A percentile compares a stretch with the other conserved stretches of the same genome.
Evolutionary conservation across 805 yeast species (phyloP).

Genomic region (Ogataea neopini): DNA sequence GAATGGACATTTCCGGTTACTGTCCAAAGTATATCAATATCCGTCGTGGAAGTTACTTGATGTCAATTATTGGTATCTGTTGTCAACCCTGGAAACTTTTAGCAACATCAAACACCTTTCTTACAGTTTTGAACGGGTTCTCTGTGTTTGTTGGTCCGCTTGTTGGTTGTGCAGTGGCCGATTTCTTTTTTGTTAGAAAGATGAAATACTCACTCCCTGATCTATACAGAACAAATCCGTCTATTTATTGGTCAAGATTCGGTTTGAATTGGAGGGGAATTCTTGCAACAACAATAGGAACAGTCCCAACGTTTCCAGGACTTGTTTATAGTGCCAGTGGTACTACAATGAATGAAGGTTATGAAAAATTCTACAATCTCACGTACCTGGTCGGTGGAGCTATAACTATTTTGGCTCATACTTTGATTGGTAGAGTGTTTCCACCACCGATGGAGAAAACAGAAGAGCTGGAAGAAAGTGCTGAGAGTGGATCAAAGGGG

Average conservation of each 20-base stretch:
- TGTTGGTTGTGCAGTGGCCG: conserved; percentile 25
- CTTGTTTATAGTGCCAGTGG: conserved; percentile 21
- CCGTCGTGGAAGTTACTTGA: conserved; percentile 47
- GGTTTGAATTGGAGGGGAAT: conserved; percentile 24
- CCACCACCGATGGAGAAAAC: conserved; percentile 14
- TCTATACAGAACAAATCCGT: conserved; percentile 20
- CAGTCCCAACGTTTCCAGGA: conserved; percentile 22
- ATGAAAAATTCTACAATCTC: conserved; percentile 18
- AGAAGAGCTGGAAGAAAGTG: conserved; percentile 2
- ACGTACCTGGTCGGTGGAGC: conserved; percentile 17
- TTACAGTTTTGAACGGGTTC: conserved; percentile 77
- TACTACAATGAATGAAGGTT: conserved; percentile 11
- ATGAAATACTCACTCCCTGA: conserved; percentile 35
- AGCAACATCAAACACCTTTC: conserved; percentile 40
- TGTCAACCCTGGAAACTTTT: conserved; percentile 45
- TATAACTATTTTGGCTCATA: conserved; percentile 12
- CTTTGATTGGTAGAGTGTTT: conserved; percentile 10
- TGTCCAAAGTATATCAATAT: conserved; percentile 46
- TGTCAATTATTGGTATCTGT: conserved; percentile 35
- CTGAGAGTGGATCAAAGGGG: not conserved
- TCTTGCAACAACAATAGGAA: conserved; percentile 17
- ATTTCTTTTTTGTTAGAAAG: conserved; percentile 30
- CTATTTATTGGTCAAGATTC: conserved; percentile 17
- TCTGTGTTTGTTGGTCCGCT: conserved; percentile 54
- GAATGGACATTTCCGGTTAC: conserved; percentile 52